Conservation (phyloP, 2,329 filamentous ascomycete genomes). For the Hypomyces rosellus region DNA sequence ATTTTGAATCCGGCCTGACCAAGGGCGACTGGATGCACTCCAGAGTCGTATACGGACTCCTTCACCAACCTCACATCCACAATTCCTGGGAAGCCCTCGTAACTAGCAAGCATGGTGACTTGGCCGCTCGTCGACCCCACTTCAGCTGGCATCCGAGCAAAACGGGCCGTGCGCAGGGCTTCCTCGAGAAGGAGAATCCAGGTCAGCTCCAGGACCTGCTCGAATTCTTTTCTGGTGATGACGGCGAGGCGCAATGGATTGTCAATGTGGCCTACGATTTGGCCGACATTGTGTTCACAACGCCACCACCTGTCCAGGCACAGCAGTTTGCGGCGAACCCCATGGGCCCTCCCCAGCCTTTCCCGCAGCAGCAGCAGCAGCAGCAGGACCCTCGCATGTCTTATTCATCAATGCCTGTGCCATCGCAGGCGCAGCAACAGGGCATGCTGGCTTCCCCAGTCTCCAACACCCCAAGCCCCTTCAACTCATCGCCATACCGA, state of each 20-base stretch:
- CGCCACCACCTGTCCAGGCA: constrained; percentile 19
- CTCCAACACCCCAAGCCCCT: constrained; percentile 13
- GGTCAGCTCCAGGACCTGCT: constrained; percentile 59
- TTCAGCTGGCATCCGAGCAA: constrained; percentile 56
- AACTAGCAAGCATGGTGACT: constrained; percentile 47
- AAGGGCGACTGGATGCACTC: constrained; percentile 64
- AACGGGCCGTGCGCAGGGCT: constrained; percentile 51
- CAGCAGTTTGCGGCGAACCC: constrained; percentile 12
- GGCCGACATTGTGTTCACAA: constrained; percentile 40
- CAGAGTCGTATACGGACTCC: constrained; percentile 58
- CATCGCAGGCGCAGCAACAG: constrained; percentile 26
- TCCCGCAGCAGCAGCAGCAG: background rate
- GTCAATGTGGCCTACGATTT: constrained; percentile 53
- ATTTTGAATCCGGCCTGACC: constrained; percentile 58
- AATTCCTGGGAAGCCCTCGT: constrained; percentile 56
- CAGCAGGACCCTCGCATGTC: constrained; percentile 23
- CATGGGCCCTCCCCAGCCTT: constrained; percentile 5
- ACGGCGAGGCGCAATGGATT: constrained; percentile 50
- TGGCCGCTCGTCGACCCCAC: constrained; percentile 48
- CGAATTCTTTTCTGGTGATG: constrained; percentile 56
- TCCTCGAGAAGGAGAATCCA: constrained; percentile 55
- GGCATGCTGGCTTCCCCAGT: constrained; percentile 23
- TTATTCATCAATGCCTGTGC: constrained; percentile 23
- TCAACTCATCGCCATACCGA: constrained; percentile 22
- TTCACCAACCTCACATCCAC: constrained; percentile 59